Conservation (phyloP, 139 green algal genomes). For the Asterochloris sp. region DNA sequence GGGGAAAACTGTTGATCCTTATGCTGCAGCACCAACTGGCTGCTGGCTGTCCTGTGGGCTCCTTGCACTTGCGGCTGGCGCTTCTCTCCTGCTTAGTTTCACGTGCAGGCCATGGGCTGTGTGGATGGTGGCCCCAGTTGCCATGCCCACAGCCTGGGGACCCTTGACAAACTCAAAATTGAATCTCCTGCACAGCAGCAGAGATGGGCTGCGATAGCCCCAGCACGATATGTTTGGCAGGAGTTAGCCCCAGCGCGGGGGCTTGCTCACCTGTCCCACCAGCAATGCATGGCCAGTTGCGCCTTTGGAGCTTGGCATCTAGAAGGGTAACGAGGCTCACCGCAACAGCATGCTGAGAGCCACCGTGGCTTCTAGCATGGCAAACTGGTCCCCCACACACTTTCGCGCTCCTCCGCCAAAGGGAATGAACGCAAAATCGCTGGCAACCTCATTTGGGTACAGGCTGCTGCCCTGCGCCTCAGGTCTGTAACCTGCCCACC, state of each 20-base stretch:
- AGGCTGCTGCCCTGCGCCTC: slow-evolving; percentile 53
- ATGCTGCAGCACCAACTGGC: too few species aligned
- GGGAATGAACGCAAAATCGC: slow-evolving; percentile 97
- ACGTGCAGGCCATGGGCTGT: slow-evolving; percentile 85
- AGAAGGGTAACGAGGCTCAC: slow-evolving; percentile 35
- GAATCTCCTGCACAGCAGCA: slow-evolving; percentile 26
- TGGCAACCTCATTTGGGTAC: slow-evolving; percentile 94
- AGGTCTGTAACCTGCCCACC: slow-evolving; percentile 73
- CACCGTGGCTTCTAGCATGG: slow-evolving; percentile 81
- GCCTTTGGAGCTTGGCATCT: neutral
- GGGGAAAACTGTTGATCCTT: too few species aligned
- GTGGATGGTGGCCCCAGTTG: slow-evolving; percentile 96
- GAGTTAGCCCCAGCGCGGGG: too few species aligned
- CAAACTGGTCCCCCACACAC: slow-evolving; percentile 99
- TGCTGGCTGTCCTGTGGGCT: too few species aligned
- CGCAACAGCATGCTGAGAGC: slow-evolving; percentile 83
- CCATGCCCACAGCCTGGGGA: slow-evolving; percentile 74
- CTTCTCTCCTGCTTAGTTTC: neutral
- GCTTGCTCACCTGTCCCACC: too few species aligned
- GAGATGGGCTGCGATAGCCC: neutral
- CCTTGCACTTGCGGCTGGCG: too few species aligned
- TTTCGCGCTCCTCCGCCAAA: slow-evolving; percentile 95
- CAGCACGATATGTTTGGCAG: too few species aligned
- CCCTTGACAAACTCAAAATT: slow-evolving; percentile 29
- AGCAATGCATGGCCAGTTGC: too few species aligned